These are phyloP conservation scores for Dillenia suffruticosa DNA, from an alignment of 164 flowering plant species.

Conservation along the genomic window DNA sequence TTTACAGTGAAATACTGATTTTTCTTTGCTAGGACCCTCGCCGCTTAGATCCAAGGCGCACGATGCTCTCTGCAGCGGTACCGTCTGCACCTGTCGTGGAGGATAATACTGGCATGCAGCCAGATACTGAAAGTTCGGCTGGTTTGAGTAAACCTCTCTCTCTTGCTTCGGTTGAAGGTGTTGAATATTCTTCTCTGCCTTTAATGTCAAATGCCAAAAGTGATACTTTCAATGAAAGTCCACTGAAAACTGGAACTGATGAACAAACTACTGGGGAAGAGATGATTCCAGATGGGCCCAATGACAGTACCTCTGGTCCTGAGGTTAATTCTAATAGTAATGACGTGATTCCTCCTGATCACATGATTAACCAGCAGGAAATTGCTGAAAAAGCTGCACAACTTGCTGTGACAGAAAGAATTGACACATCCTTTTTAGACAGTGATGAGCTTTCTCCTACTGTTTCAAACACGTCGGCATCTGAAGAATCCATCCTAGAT, in stretches of 20 bases:
- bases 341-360: constrained; percentile 29
- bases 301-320: constrained; percentile 20
- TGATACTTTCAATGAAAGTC: constrained; percentile 29
- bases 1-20: constrained; percentile 1
- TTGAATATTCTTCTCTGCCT: constrained; percentile 28
- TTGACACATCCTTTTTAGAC: constrained; percentile 34
- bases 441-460: constrained; percentile 49
- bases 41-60: constrained; percentile 88
- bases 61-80: constrained; percentile 30
- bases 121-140: constrained; percentile 35
- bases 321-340: constrained; percentile 33
- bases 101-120: constrained; percentile 27
- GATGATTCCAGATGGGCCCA: constrained; percentile 16
- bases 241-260: constrained; percentile 23
- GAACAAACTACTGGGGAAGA: constrained; percentile 32
- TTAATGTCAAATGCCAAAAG: constrained; percentile 18
- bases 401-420: constrained; percentile 19
- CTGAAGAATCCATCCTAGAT: constrained; percentile 55
- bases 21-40: constrained; percentile 81
- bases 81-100: constrained; percentile 39
- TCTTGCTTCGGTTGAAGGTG: constrained; percentile 16
- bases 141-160: constrained; percentile 26
- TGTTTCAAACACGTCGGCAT: constrained; percentile 27
- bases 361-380: constrained; percentile 30
- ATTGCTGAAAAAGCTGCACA: constrained; percentile 20